Percentiles rank a stretch among this genome's conserved stretches.
These are phyloP conservation scores for Monilinia vaccinii-corymbosi DNA, from an alignment of 2,329 filamentous ascomycete species.

Conservation along the genomic window DNA sequence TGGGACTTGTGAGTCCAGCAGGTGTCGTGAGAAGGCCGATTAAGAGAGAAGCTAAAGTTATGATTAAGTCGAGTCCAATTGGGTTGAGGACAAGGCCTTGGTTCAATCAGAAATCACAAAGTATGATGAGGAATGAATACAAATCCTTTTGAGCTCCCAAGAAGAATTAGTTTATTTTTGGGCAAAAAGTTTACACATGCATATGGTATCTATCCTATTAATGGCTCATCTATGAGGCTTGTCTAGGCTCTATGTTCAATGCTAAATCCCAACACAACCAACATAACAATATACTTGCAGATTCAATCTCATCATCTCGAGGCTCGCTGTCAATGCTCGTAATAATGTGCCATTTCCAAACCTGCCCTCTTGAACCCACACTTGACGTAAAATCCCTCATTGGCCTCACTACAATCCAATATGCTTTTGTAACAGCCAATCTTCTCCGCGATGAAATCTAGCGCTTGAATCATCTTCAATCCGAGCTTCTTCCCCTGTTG, in stretches of 20 bases:
- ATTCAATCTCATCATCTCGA: neutral
- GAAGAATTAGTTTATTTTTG: neutral
- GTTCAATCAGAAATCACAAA: neutral
- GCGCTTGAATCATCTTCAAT: constrained; percentile 81
- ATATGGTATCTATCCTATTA: neutral
- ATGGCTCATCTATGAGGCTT: neutral
- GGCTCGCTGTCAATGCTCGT: constrained; percentile 31
- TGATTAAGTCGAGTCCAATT: neutral
- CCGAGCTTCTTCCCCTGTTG: constrained; percentile 98
- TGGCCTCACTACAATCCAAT: constrained; percentile 89
- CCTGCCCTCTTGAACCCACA: constrained; percentile 90
- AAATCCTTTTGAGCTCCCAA: neutral
- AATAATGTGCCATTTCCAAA: constrained; percentile 95
- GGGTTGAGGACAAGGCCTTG: neutral
- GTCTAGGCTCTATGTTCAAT: neutral
- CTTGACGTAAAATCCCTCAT: constrained; percentile 97
- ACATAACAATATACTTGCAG: neutral
- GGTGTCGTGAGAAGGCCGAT: neutral
- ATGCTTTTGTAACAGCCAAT: constrained; percentile 97
- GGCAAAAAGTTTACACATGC: neutral
- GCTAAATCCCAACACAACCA: neutral
- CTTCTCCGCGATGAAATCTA: constrained; percentile 79
- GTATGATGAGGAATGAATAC: neutral
- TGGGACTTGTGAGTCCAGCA: neutral
- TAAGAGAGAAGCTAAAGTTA: neutral